A percentile compares a stretch with the other conserved stretches of the same genome.
phyloP scores from a whole-genome alignment of 257 asterid species.

The Ilex asprella region DNA sequence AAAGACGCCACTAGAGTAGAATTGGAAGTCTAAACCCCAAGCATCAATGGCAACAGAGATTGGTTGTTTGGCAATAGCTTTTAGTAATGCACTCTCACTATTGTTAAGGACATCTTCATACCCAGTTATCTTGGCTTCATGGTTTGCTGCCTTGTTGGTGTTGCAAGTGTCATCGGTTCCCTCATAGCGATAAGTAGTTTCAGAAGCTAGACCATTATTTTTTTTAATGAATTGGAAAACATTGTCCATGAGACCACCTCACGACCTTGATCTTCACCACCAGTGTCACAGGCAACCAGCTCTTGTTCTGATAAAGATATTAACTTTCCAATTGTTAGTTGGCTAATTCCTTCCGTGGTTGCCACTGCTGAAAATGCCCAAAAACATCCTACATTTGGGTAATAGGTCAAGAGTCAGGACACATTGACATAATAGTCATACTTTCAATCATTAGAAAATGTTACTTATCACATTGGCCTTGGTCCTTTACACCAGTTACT shows the following conservation, averaged over 20 bases:
- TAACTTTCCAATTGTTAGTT: background rate
- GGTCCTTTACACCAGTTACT: background rate
- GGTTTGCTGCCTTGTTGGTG: background rate
- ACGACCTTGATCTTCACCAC: background rate
- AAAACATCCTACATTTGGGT: background rate
- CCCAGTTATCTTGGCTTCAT: background rate
- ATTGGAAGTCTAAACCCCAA: background rate
- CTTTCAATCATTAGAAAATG: no score
- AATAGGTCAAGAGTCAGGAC: no score
- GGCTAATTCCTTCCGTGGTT: background rate
- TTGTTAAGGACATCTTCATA: background rate
- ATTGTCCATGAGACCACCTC: background rate
- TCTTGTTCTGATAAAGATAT: background rate
- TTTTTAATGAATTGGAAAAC: background rate
- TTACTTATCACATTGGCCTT: background rate
- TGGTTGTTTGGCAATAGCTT: background rate
- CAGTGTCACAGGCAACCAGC: background rate
- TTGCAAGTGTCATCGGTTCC: background rate
- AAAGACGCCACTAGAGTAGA: background rate
- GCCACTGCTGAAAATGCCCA: background rate
- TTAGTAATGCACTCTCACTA: background rate
- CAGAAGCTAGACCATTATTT: background rate
- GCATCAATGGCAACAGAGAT: background rate
- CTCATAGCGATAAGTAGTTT: background rate
- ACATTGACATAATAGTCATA: no score